Conservation (phyloP, 805 yeast genomes). For the Brettanomyces sp. region DNA sequence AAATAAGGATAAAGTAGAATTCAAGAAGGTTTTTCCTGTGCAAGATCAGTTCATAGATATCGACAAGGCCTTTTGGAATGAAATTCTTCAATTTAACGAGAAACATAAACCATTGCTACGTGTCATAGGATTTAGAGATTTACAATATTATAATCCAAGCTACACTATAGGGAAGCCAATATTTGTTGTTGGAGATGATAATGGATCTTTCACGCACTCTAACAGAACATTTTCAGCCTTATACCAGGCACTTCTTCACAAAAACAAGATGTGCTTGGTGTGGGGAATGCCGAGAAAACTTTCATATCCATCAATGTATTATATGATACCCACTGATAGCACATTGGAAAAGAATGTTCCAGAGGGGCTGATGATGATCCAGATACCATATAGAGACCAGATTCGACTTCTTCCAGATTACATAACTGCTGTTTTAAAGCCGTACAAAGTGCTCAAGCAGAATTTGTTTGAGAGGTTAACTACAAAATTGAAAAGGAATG, state of each 20-base stretch:
- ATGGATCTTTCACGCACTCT: slow-evolving; percentile 52
- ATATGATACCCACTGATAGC: slow-evolving; percentile 45
- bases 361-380: slow-evolving; percentile 64
- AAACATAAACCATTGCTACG: slow-evolving; percentile 41
- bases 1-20: slow-evolving; percentile 15
- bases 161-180: slow-evolving; percentile 46
- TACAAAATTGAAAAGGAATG: slow-evolving; percentile 13
- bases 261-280: slow-evolving; percentile 51
- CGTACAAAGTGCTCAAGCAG: slow-evolving; percentile 6
- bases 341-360: slow-evolving; percentile 27
- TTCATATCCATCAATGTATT: slow-evolving; percentile 47
- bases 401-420: slow-evolving; percentile 52
- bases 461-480: slow-evolving; percentile 15
- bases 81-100: slow-evolving; percentile 25
- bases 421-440: slow-evolving; percentile 6
- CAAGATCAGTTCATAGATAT: slow-evolving; percentile 39
- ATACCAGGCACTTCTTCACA: slow-evolving; percentile 46
- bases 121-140: slow-evolving; percentile 57
- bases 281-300: slow-evolving; percentile 58
- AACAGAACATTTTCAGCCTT: slow-evolving; percentile 57
- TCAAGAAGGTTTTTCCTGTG: slow-evolving; percentile 29
- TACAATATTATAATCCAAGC: slow-evolving; percentile 35
- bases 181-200: slow-evolving; percentile 59
- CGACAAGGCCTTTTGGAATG: slow-evolving; percentile 27
- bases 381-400: slow-evolving; percentile 70